These are phyloP conservation scores for Kodamaea derodonti DNA, from an alignment of 1,139 yeast genomes.

Conservation along the genomic window DNA sequence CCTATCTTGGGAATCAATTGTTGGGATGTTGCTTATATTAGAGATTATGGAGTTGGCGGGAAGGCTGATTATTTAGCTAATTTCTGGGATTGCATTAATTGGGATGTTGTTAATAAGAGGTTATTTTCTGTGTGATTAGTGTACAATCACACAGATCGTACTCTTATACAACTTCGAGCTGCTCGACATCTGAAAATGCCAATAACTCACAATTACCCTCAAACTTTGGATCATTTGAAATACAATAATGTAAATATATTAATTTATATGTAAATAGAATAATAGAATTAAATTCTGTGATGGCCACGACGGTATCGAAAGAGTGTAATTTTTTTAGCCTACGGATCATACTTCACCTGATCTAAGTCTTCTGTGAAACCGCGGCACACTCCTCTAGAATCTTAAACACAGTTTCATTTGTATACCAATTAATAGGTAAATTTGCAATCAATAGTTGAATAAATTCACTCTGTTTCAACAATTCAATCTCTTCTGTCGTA, in stretches of 20 bases:
- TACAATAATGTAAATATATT: no score
- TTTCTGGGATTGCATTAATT: constrained; percentile 76
- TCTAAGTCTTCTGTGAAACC: no score
- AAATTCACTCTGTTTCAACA: constrained; percentile 25
- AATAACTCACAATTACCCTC: no score
- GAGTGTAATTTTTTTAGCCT: no score
- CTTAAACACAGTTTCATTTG: constrained; percentile 22
- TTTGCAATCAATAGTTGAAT: constrained; percentile 30
- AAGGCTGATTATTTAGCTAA: constrained; percentile 69
- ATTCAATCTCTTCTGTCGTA: not conserved
- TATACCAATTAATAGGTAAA: constrained; percentile 36
- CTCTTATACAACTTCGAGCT: no score
- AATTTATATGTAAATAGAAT: no score
- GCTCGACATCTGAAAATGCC: no score
- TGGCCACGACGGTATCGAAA: no score
- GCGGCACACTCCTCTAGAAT: constrained; percentile 9
- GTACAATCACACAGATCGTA: no score
- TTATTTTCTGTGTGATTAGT: constrained; percentile 35
- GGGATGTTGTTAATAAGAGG: constrained; percentile 79
- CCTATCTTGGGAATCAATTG: constrained; percentile 78
- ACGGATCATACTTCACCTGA: no score
- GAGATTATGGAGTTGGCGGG: constrained; percentile 81
- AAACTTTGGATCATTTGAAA: no score
- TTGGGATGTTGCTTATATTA: constrained; percentile 84
- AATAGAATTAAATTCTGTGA: no score